Evolutionary conservation across 2,329 filamentous ascomycete genomes (phyloP), one percentile per base, ranked within the genome.

Genomic region (Berkeleyomyces basicola): DNA sequence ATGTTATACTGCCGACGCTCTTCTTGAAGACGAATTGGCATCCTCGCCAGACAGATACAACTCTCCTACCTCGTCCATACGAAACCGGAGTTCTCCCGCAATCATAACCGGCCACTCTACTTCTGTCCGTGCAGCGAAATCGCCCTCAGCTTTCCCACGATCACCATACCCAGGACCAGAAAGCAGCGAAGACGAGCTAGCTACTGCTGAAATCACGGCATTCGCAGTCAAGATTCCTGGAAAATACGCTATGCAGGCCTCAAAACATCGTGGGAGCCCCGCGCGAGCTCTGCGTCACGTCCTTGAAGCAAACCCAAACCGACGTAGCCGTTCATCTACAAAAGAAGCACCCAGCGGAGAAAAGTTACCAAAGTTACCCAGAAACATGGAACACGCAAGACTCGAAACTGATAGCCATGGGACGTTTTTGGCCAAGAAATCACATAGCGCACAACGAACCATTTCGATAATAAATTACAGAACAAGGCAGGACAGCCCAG

Each of bases 11-110:
- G 55, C 44, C 6, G 63, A 62, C 43, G 57, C 60, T 3, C 42
- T 62, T 14, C 46, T 53, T 36, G 63, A 62, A 42, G 63, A 64
- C n/a, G 63, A 64, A 51, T 16, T 64, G 7, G 63, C 63, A 6
- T 61, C 60, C 16, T 62, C 63, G 37, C 59, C 62, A 36, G 59
- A 61, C 36, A 61, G 44, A n/a, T 31, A 55, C 31, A 31, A 16
- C 39, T 33, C 58, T 16, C 51, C 58, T 40, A 42, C 23, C 9
- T 57, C 51, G n/a, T 47, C 59, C 23, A 9, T 60, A 16, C 43
- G 43, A 14, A 49, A n/a, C 7, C 14, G 14, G 4, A 36, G 31
- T 23, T 64, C 59, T 23, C 53, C 62, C 40, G 49, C 43, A 33
- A 10, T 44, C 7, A 44, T 51, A 16, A 7, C 6, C 37, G 59